Conservation (phyloP, 768 basidiomycete species). For the Trametes cinnabarina region DNA sequence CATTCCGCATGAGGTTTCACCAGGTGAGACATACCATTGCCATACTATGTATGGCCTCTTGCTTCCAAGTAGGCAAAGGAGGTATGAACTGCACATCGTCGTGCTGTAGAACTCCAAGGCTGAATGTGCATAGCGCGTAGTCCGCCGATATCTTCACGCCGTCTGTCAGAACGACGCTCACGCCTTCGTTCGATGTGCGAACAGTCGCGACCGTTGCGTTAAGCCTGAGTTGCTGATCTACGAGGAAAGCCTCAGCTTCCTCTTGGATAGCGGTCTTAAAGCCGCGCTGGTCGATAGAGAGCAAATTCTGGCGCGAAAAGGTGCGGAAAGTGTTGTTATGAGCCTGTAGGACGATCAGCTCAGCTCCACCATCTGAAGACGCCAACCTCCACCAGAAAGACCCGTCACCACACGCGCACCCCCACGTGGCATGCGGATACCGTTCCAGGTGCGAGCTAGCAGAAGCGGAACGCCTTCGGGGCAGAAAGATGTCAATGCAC, state of each 20-base stretch:
- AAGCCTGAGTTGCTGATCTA: constrained; percentile 44
- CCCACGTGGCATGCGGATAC: neutral
- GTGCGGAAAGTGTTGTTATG: constrained; percentile 60
- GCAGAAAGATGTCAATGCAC: constrained; percentile 33
- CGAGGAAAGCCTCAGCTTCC: constrained; percentile 56
- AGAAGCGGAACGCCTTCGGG: constrained; percentile 20
- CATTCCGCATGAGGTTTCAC: no score
- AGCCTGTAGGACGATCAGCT: constrained; percentile 38
- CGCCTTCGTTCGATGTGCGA: constrained; percentile 43
- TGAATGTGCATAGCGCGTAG: constrained; percentile 66
- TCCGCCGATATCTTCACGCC: constrained; percentile 48
- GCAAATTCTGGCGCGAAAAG: constrained; percentile 51
- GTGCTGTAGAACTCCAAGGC: constrained; percentile 67
- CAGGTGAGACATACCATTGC: no score
- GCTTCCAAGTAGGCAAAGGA: constrained; percentile 53
- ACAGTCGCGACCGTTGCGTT: constrained; percentile 52
- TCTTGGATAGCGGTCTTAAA: constrained; percentile 55
- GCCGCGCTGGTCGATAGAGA: constrained; percentile 61
- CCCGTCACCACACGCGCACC: constrained; percentile 14
- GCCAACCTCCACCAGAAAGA: constrained; percentile 22
- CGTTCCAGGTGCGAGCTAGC: constrained; percentile 24
- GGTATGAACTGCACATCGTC: constrained; percentile 58
- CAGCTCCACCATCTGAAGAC: neutral
- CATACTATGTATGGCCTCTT: constrained; percentile 61
- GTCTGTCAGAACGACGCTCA: constrained; percentile 45